phyloP scores from a whole-genome alignment of 176 grass and related monocot genomes.

The Neostapfia colusana region DNA sequence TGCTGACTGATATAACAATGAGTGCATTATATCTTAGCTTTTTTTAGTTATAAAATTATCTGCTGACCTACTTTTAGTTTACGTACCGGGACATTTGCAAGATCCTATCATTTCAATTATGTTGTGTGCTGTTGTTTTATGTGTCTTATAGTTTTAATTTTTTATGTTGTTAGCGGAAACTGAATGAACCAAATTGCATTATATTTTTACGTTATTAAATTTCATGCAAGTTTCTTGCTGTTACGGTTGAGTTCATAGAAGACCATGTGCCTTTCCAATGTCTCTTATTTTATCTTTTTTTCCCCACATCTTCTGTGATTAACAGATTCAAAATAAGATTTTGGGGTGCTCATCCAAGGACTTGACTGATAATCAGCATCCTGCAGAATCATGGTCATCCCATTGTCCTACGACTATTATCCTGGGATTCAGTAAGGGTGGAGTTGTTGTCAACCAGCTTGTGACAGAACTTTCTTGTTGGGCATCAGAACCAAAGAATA shows the following conservation, averaged over 20 bases:
- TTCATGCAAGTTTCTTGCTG: not conserved
- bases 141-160: not conserved
- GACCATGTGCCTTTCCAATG: not conserved
- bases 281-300: conserved; percentile 8
- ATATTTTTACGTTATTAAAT: not conserved
- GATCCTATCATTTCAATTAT: not conserved
- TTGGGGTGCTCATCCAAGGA: conserved; percentile 31
- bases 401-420: conserved; percentile 52
- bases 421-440: conserved; percentile 93
- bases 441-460: conserved; percentile 76
- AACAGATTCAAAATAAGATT: conserved; percentile 52
- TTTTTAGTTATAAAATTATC: not conserved
- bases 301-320: conserved; percentile 22
- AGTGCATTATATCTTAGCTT: not conserved
- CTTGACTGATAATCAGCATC: conserved; percentile 14
- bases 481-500: conserved; percentile 19
- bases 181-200: not conserved
- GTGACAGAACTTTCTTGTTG: conserved; percentile 70
- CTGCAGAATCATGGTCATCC: conserved; percentile 11
- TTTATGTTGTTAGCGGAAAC: not conserved
- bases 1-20: not conserved
- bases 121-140: not conserved
- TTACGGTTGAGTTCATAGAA: not conserved
- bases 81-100: conserved; percentile 12
- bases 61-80: conserved; percentile 9